Evolutionary conservation across 257 asterid genomes (phyloP).

Genomic region (Nyctanthes arbortristis): DNA sequence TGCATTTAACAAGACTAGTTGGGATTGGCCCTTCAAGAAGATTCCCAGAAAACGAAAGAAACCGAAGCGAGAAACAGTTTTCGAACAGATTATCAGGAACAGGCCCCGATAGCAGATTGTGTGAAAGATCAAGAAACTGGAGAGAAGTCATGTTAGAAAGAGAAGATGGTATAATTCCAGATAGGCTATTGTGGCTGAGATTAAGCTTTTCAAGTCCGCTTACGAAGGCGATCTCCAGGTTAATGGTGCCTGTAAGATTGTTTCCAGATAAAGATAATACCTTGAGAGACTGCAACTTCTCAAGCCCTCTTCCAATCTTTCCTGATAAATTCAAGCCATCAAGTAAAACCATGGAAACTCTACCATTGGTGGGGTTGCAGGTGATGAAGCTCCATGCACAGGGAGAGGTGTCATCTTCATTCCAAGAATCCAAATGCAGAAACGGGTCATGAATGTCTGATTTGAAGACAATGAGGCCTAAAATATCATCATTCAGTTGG

Average conservation of each 20-base stretch:
- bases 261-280: conserved; percentile 67
- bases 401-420: conserved; percentile 73
- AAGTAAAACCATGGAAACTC: conserved; percentile 58
- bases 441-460: conserved; percentile 56
- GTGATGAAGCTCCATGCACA: conserved; percentile 73
- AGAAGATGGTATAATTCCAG: conserved; percentile 52
- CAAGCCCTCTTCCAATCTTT: conserved; percentile 77
- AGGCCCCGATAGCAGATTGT: conserved; percentile 61
- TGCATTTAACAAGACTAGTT: conserved; percentile 41
- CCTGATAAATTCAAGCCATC: conserved; percentile 68
- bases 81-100: conserved; percentile 47
- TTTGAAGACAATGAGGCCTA: conserved; percentile 91
- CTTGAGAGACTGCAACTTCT: conserved; percentile 56
- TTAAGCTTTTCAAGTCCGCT: conserved; percentile 57
- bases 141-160: conserved; percentile 45
- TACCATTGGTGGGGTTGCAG: conserved; percentile 57
- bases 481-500: conserved; percentile 75
- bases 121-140: conserved; percentile 76
- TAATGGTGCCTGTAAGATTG: conserved; percentile 60
- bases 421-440: conserved; percentile 63
- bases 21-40: conserved; percentile 70
- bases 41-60: conserved; percentile 56
- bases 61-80: conserved; percentile 47
- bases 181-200: conserved; percentile 60
- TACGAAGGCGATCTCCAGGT: conserved; percentile 46